Base-by-base conservation (phyloP, 352 stramenopile genomes). In the Phytophthora europaea region DNA sequence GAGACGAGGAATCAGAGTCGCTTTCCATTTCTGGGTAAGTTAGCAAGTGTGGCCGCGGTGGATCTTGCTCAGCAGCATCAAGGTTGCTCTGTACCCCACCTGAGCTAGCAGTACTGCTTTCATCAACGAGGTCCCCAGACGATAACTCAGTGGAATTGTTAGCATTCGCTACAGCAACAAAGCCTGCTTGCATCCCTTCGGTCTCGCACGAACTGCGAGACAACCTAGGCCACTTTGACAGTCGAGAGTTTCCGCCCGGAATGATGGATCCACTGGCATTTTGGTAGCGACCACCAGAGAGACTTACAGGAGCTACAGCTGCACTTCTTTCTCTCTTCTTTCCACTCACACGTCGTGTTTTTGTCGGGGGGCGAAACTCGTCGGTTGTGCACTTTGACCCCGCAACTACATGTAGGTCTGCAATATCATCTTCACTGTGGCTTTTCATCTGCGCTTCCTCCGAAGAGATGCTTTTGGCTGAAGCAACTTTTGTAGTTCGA, bases 391-490 rank as follows among this genome's bases (percentile, higher is more conserved):
- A 22, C 10, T 66, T 61, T 16, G 22, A 34, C 26, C 20, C 59
- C 12, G 20, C 18, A 34, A 13, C 31, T 20, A 8, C 28, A 8
- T 8, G 28, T 31, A 15, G 2, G 36, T 9, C 20, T 38, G 13
- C 28, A 50, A 0, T 16, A 59, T 28, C 57, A 31, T 34, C 45
- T 20, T 18, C 51, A 20, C 43, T 18, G 18, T 22, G 31, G 36
- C 50, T 54, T 51, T 67, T 78, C 28, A 16, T 66, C 31, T 57
- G 28, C 23, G 40, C n/a, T 65, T 71, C 38, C 15, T 61, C 53
- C 2, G 28, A 38, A 31, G 58, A 67, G 10, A 64, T 4, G 22
- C 52, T 31, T 33, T 23, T 9, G 16, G 47, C 2, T 6, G 9
- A 2, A 28, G 20, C n/a, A 53, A 20, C 4, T 26, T 18, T 26